phyloP scores from a whole-genome alignment of 2,329 filamentous ascomycete genomes.

The Hymenoscyphus scutula region DNA sequence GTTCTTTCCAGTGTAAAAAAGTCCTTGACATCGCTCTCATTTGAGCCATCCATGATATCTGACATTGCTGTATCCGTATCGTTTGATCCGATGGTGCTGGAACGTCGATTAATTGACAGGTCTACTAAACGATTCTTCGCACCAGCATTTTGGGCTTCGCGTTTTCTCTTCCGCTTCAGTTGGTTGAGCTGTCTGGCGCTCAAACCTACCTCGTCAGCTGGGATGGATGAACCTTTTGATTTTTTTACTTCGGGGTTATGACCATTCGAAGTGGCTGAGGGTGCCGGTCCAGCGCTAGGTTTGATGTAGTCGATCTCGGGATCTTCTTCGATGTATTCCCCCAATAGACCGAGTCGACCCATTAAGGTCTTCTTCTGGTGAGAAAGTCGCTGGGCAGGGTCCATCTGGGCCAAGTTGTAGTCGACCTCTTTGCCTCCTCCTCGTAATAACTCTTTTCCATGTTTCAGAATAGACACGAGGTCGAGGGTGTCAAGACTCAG shows the following conservation, averaged over 20 bases:
- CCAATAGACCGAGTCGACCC: constrained; percentile 78
- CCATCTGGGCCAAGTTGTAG: constrained; percentile 76
- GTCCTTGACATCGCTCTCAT: constrained; percentile 63
- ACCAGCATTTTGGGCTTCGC: constrained; percentile 82
- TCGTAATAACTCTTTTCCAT: constrained; percentile 80
- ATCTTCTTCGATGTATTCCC: constrained; percentile 82
- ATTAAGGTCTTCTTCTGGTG: constrained; percentile 88
- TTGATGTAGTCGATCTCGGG: constrained; percentile 59
- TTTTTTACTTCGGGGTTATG: constrained; percentile 39
- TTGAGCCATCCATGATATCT: constrained; percentile 58
- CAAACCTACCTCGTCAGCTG: constrained; percentile 65
- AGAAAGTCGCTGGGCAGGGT: constrained; percentile 74
- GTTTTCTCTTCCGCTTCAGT: constrained; percentile 89
- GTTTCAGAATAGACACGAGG: constrained; percentile 73
- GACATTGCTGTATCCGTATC: constrained; percentile 44
- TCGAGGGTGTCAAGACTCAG: constrained; percentile 75
- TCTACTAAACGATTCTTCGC: constrained; percentile 90
- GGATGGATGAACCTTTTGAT: constrained; percentile 37
- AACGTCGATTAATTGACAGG: constrained; percentile 60
- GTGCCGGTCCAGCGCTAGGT: constrained; percentile 27
- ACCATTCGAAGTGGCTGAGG: constrained; percentile 36
- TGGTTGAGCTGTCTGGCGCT: constrained; percentile 95
- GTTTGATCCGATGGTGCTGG: constrained; percentile 24
- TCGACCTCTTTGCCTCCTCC: constrained; percentile 81
- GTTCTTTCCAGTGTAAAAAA: constrained; percentile 88